Evolutionary conservation across 108 stramenopile species (phyloP), one percentile per base, ranked within the genome.

Genomic region (Licmophora abbreviata): DNA sequence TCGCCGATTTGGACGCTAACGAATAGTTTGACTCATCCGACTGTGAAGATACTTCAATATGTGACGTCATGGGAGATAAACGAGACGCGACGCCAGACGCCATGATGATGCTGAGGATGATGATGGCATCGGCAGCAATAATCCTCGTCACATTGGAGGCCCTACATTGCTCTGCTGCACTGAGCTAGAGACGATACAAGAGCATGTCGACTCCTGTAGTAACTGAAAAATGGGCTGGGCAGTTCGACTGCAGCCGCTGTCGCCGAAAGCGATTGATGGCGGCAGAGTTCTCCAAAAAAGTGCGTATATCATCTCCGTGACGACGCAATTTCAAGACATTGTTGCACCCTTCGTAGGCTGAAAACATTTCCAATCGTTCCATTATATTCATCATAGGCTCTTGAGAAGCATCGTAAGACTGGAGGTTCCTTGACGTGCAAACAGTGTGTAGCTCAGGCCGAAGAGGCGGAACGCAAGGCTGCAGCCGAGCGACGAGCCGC

Each of bases 131-230:
- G n/a, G n/a, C n/a, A n/a, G n/a, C n/a, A n/a, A n/a, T n/a, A n/a
- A n/a, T n/a, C n/a, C n/a, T n/a, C n/a, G n/a, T n/a, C n/a, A n/a
- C n/a, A n/a, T n/a, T n/a, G n/a, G n/a, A n/a, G n/a, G n/a, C n/a
- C n/a, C n/a, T n/a, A n/a, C n/a, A n/a, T n/a, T n/a, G n/a, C n/a
- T n/a, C n/a, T n/a, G n/a, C n/a, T n/a, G n/a, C n/a, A n/a, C n/a
- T n/a, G n/a, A n/a, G n/a, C n/a, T n/a, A n/a, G n/a, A n/a, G n/a
- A 44, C 44, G 17, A 1, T 34, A 31, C 11, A 48, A 30, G 20
- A 53, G 1, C 17, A 74, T 74, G 73, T 74, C 73, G 1, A 64
- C 67, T 20, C 73, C 73, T 14, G 73, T 74, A 0, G 49, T 69
- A 10, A 61, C 67, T 28, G 36, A 58, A 26, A 59, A 56, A 38